Percentiles rank a stretch among this genome's conserved stretches.
These are phyloP conservation scores for Colletotrichum nymphaeae DNA, from an alignment of 2,329 filamentous ascomycete genomes.

Conservation along the genomic window DNA sequence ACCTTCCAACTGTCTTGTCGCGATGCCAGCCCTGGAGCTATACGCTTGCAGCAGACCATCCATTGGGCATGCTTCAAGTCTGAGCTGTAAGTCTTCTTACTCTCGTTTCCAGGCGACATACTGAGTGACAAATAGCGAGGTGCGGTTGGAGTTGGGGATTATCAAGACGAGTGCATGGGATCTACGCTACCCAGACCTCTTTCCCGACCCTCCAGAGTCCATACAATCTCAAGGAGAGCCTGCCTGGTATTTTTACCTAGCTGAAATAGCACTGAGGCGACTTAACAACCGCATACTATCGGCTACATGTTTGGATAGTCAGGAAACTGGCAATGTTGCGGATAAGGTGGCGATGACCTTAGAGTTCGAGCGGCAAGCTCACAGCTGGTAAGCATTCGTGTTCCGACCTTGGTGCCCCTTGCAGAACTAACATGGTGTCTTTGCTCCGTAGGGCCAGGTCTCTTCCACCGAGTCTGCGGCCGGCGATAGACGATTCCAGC, in stretches of 20 bases:
- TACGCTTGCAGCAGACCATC: slow-evolving; percentile 37
- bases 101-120: too few relatives aligned
- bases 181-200: slow-evolving; percentile 38
- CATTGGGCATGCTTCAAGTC: slow-evolving; percentile 43
- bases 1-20: neutral
- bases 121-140: slow-evolving; percentile 24
- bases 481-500: neutral
- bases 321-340: neutral
- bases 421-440: neutral
- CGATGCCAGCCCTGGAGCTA: neutral
- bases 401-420: neutral
- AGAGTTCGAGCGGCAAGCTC: slow-evolving; percentile 26
- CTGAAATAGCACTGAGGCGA: slow-evolving; percentile 37
- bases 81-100: slow-evolving; percentile 35
- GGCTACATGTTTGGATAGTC: slow-evolving; percentile 25
- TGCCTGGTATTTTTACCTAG: slow-evolving; percentile 40
- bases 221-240: slow-evolving; percentile 24
- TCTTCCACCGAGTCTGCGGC: neutral
- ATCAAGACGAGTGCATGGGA: slow-evolving; percentile 38
- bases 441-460: neutral
- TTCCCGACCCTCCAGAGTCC: slow-evolving; percentile 38
- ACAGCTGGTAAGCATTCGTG: slow-evolving; percentile 27
- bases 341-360: neutral
- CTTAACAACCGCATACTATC: slow-evolving; percentile 12
- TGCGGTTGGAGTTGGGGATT: slow-evolving; percentile 38